Evolutionary conservation across 1,139 yeast genomes (phyloP).

Genomic region (Blastobotrys raffinosifermentans): DNA sequence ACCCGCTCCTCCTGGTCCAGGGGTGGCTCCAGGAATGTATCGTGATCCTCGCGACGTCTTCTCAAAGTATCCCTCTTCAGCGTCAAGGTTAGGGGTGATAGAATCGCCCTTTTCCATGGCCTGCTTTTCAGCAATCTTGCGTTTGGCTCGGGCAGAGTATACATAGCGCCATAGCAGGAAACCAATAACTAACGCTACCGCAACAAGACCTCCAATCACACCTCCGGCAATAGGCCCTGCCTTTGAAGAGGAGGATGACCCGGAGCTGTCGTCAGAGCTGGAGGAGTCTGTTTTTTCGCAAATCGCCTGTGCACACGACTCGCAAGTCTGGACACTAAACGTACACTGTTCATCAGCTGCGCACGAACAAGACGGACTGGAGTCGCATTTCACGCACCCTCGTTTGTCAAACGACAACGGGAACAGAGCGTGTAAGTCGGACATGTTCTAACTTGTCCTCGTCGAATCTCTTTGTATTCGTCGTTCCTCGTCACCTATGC

Average conservation of each 20-base stretch:
- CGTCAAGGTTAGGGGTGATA: slow-evolving; percentile 15
- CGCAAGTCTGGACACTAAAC: slow-evolving; percentile 28
- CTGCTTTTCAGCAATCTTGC: slow-evolving; percentile 12
- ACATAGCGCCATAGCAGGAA: slow-evolving; percentile 27
- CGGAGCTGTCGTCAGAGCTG: slow-evolving; percentile 9
- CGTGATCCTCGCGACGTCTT: slow-evolving; percentile 7
- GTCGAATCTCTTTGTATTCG: no score
- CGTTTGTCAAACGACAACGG: slow-evolving; percentile 8
- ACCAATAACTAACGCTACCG: slow-evolving; percentile 22
- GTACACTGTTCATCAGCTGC: slow-evolving; percentile 25
- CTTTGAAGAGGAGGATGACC: no score
- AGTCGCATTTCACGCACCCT: slow-evolving; percentile 20
- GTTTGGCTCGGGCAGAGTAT: slow-evolving; percentile 19
- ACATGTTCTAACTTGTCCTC: no score
- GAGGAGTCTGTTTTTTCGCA: slow-evolving; percentile 17
- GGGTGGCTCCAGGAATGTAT: slow-evolving; percentile 4
- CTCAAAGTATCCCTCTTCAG: slow-evolving; percentile 16
- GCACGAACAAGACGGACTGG: slow-evolving; percentile 24
- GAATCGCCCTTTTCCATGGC: slow-evolving; percentile 7
- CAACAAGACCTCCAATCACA: slow-evolving; percentile 35
- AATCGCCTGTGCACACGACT: slow-evolving; percentile 25
- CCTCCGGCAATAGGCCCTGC: slow-evolving; percentile 38
- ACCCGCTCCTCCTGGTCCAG: slow-evolving; percentile 5
- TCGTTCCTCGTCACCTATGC: no score
- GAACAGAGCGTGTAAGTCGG: background rate